phyloP scores from a whole-genome alignment of 345 rosid species.

The Rhizophora apiculata region DNA sequence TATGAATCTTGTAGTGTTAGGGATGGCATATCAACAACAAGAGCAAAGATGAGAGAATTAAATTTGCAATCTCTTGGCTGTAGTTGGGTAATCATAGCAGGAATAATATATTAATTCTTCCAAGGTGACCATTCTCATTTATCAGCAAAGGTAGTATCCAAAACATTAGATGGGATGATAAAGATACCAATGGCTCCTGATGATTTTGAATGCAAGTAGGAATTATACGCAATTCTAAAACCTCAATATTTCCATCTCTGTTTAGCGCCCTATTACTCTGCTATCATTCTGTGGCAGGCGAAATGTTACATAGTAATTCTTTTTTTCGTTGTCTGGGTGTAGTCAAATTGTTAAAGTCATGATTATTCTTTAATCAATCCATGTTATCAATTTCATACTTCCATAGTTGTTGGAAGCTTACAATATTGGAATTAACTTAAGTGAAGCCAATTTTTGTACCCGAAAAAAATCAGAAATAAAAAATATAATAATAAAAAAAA shows the following conservation, averaged over 20 bases:
- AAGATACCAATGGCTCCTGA: slow-evolving; percentile 5
- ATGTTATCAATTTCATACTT: too few relatives aligned
- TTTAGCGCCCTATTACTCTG: too few relatives aligned
- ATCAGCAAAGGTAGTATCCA: slow-evolving; percentile 3
- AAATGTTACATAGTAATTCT: too few relatives aligned
- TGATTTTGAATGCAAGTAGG: neutral
- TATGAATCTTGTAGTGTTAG: slow-evolving; percentile 16
- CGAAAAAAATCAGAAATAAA: too few relatives aligned
- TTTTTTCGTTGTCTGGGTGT: too few relatives aligned
- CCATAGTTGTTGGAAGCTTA: too few relatives aligned
- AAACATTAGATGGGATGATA: slow-evolving; percentile 9
- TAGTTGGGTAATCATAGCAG: slow-evolving; percentile 22
- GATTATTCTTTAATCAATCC: too few relatives aligned
- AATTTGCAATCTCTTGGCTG: slow-evolving; percentile 24
- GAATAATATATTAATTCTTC: slow-evolving; percentile 20
- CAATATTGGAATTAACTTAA: too few relatives aligned
- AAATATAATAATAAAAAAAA: too few relatives aligned
- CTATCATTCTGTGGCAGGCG: too few relatives aligned
- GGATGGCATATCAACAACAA: slow-evolving; percentile 11
- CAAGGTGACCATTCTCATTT: slow-evolving; percentile 21
- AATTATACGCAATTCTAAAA: neutral
- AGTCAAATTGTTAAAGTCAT: too few relatives aligned
- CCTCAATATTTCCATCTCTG: neutral
- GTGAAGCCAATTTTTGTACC: too few relatives aligned
- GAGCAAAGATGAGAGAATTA: slow-evolving; percentile 22